phyloP scores from a whole-genome alignment of 1,284 basidiomycete genomes.

The Phlebopus sp. region DNA sequence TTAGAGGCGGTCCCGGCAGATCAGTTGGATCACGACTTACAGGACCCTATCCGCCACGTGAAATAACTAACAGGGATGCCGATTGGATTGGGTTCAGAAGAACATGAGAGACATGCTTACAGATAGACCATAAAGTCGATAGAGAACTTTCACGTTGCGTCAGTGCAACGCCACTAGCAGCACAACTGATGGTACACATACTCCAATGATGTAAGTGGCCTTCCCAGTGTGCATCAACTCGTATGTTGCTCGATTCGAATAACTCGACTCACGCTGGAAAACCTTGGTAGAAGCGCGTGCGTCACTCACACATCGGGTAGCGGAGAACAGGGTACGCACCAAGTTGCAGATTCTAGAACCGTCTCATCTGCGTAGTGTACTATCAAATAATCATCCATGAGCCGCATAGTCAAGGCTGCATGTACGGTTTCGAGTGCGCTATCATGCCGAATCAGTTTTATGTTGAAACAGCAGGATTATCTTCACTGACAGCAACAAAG shows the following conservation, averaged over 20 bases:
- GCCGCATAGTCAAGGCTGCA: slow-evolving; percentile 22
- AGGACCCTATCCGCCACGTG: slow-evolving; percentile 32
- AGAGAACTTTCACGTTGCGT: slow-evolving; percentile 17
- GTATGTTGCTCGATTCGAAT: neutral
- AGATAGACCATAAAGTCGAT: slow-evolving; percentile 32
- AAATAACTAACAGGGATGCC: slow-evolving; percentile 21
- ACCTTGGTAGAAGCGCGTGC: slow-evolving; percentile 10
- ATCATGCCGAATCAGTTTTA: neutral
- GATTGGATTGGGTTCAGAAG: neutral
- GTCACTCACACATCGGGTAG: neutral
- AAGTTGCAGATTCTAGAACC: slow-evolving; percentile 13
- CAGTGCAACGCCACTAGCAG: slow-evolving; percentile 5
- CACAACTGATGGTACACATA: slow-evolving; percentile 6
- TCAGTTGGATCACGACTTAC: slow-evolving; percentile 13
- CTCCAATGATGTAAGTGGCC: slow-evolving; percentile 24
- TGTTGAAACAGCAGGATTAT: neutral
- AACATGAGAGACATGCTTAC: slow-evolving; percentile 12
- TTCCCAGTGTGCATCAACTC: slow-evolving; percentile 7
- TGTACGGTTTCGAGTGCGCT: slow-evolving; percentile 25
- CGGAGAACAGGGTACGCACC: slow-evolving; percentile 15
- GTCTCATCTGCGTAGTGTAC: slow-evolving; percentile 12
- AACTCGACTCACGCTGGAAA: slow-evolving; percentile 14
- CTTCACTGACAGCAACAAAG: slow-evolving; percentile 16
- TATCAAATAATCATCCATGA: slow-evolving; percentile 26
- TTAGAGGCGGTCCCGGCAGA: slow-evolving; percentile 8